These are phyloP conservation scores for Uronychia setigera DNA, from an alignment of 73 alveolate species.

Conservation along the genomic window DNA sequence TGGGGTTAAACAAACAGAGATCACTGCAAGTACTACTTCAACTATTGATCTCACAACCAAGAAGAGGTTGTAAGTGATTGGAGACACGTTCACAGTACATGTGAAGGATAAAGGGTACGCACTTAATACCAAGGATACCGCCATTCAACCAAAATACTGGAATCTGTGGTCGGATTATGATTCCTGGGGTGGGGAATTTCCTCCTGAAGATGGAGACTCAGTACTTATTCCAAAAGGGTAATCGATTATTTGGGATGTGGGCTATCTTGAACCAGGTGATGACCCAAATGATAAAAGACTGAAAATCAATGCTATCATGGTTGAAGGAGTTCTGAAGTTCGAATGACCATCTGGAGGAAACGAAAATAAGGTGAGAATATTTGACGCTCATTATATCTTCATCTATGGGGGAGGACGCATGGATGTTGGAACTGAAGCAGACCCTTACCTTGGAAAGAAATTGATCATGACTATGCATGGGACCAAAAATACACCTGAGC, in stretches of 20 bases:
- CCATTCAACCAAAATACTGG: background rate
- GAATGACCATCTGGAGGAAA: constrained; percentile 19
- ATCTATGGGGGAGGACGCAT: constrained; percentile 50
- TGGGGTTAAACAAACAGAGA: too few species aligned
- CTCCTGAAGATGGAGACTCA: constrained; percentile 1
- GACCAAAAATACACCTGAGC: constrained; percentile 8
- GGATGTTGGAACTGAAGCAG: constrained; percentile 65
- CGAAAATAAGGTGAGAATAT: constrained; percentile 3
- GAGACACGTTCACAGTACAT: background rate
- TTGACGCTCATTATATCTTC: constrained; percentile 67
- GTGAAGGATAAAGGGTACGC: background rate
- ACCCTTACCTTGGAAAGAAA: constrained; percentile 43
- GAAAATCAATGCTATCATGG: constrained; percentile 28
- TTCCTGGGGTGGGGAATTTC: constrained; percentile 13
- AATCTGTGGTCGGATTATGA: background rate
- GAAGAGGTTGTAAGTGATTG: background rate
- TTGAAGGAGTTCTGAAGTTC: constrained; percentile 51
- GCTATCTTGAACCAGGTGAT: background rate
- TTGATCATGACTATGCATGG: constrained; percentile 64
- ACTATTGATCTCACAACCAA: too few species aligned
- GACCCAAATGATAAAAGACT: constrained; percentile 10
- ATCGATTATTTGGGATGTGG: background rate
- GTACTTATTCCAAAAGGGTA: background rate
- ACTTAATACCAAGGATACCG: background rate
- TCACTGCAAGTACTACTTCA: too few species aligned